Percentiles rank a stretch among this genome's conserved stretches.
Evolutionary conservation across 2,329 filamentous ascomycete species (phyloP).

Genomic region (Nothopassalora personata): DNA sequence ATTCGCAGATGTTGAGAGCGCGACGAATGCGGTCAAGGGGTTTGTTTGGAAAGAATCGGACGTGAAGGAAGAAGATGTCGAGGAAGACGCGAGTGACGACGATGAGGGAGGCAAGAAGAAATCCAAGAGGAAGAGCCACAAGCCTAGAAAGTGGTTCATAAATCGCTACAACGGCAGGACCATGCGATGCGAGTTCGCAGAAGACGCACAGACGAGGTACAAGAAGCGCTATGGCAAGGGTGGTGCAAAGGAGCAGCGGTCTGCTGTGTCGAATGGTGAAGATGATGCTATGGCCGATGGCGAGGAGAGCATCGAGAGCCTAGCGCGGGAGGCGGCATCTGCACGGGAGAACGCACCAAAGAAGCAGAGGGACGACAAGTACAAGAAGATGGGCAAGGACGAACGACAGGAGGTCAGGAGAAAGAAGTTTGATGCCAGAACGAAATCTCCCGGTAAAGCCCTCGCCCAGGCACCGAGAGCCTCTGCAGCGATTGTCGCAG

Average conservation of each 20-base stretch:
- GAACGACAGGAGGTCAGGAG: slow-evolving; percentile 29
- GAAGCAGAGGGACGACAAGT: slow-evolving; percentile 18
- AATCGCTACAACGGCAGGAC: slow-evolving; percentile 75
- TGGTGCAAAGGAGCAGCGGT: slow-evolving; percentile 10
- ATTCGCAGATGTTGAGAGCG: slow-evolving; percentile 73
- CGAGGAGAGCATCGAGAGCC: slow-evolving; percentile 16
- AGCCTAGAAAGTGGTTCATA: slow-evolving; percentile 67
- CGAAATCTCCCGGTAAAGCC: slow-evolving; percentile 40
- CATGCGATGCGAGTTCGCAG: slow-evolving; percentile 86
- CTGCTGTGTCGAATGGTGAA: slow-evolving; percentile 16
- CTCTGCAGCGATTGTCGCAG: slow-evolving; percentile 73
- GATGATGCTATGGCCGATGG: slow-evolving; percentile 13
- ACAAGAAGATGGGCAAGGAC: slow-evolving; percentile 31
- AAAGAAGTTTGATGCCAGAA: slow-evolving; percentile 41
- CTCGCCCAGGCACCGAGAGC: slow-evolving; percentile 53
- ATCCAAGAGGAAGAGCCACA: slow-evolving; percentile 41
- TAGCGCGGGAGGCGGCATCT: slow-evolving; percentile 14
- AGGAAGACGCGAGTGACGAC: slow-evolving; percentile 40
- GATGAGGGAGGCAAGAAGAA: slow-evolving; percentile 31
- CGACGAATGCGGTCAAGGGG: slow-evolving; percentile 71
- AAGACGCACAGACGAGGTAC: slow-evolving; percentile 82
- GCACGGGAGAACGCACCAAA: slow-evolving; percentile 17
- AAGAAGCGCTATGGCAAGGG: slow-evolving; percentile 87
- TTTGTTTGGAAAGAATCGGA: slow-evolving; percentile 65
- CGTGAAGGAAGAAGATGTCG: slow-evolving; percentile 45